Evolutionary conservation across 495 filamentous ascomycete species (phyloP), one percentile per base, ranked within the genome.

Genomic region (Neurospora sp.): DNA sequence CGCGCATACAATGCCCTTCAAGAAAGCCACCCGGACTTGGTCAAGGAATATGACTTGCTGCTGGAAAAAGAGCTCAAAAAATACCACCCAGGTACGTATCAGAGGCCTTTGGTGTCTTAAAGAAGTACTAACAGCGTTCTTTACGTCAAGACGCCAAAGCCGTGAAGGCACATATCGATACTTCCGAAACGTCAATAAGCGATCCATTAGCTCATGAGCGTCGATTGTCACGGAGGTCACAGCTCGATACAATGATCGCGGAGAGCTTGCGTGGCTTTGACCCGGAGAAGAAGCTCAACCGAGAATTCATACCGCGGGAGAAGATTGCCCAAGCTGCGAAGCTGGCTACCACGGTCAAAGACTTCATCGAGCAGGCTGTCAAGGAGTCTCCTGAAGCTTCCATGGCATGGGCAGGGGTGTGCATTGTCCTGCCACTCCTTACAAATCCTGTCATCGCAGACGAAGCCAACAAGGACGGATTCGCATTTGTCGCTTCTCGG

Each of bases 331-430:
- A 12, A 27, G 73, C 71, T 37, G 75, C 77, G 12, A 54, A 70
- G 0, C 42, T 77, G 5, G 72, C 74, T 4, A 41, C 48, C 11
- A 40, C 75, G 59, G 69, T 44, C 3, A 77, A 78, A 69, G 74
- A 71, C 20, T 77, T 40, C 37, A 72, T 79, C 39, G 75, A 70
- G 23, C 69, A 71, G 27, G 78, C 76, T 35, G 74, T 79, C 54
- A 76, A 70, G 40, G 73, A 20, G 0, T 77, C 74, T 2, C 78
- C 78, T 0, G 74, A 77, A 38, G 79, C 79, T 37, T 77, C 77
- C n/a, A 72, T 79, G 40, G 75, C 40, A 7, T 80, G 75, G 77
- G 77, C 74, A 23, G 78, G 79, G 37, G 72, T 81, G 39, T 78
- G 73, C 44, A 46, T 79, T 10, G 31, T 77, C 39, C 76, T 80